Base-by-base conservation (phyloP, 352 stramenopile species). In the Globisporangium perplexum region DNA sequence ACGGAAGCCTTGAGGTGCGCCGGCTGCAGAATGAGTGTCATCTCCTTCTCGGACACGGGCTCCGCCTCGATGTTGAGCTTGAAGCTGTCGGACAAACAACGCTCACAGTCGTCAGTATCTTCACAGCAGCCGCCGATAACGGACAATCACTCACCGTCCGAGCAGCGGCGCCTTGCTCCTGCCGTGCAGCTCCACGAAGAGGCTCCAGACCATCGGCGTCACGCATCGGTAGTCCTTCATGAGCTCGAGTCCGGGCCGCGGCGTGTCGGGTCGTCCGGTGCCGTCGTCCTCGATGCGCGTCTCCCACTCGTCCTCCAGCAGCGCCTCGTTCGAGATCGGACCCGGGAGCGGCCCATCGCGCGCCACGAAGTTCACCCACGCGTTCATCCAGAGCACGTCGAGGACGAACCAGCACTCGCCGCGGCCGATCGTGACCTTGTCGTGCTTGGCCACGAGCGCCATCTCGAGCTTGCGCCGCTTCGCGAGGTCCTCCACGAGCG, bases 401-500 rank as follows among this genome's bases (percentile, higher is more conserved):
- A 91, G 50, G 8, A 83, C 55, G 50, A 91, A 71, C 80, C 80
- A 91, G 68, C 76, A 89, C 68, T 91, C 75, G 55, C 75, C 74
- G 36, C 72, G 75, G 53, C 72, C 74, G 51, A 89, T 56, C 51
- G 69, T 71, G 36, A 69, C 69, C 38, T 62, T 57, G 60, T 91
- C 80, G 56, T 71, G 65, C 35, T 65, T 75, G 52, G 84, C 71
- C 30, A 91, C 50, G 24, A 89, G 59, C 47, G 64, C 55, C 0
- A 89, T 55, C 54, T 91, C 80, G 8, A 86, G 53, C 53, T 72
- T 72, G 50, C 77, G 80, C 22, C 77, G 77, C 23, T 68, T 59
- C 22, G 69, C 52, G 11, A 74, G 44, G 35, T 91, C 76, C 57
- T 89, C 77, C 3, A 69, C 64, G 42, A 75, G 74, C 24, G 49